These are phyloP conservation scores for Naganishia onofrii DNA, from an alignment of 768 basidiomycete species.

Conservation along the genomic window DNA sequence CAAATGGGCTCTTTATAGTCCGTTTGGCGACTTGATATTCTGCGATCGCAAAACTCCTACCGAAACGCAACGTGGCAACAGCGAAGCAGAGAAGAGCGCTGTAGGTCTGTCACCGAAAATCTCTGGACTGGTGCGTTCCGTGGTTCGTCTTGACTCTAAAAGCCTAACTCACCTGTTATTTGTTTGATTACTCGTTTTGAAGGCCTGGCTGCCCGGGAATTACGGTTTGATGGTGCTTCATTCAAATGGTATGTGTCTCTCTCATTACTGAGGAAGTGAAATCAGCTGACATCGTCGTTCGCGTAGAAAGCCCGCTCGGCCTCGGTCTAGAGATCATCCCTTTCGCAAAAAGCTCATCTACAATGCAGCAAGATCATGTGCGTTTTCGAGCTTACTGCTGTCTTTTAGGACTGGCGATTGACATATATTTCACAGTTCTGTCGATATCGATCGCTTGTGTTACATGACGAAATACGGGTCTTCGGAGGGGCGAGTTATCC, in stretches of 20 bases:
- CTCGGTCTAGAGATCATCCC: slow-evolving; percentile 57
- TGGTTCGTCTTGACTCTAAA: slow-evolving; percentile 60
- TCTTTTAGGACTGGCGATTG: not conserved
- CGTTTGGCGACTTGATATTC: slow-evolving; percentile 80
- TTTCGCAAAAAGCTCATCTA: slow-evolving; percentile 91
- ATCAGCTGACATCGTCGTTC: slow-evolving; percentile 16
- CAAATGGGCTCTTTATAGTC: slow-evolving; percentile 88
- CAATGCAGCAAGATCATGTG: slow-evolving; percentile 86
- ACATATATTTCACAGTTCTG: slow-evolving; percentile 64
- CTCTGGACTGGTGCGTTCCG: slow-evolving; percentile 38
- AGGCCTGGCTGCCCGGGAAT: slow-evolving; percentile 96
- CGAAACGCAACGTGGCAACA: not conserved
- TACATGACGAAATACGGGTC: slow-evolving; percentile 88
- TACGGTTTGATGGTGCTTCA: slow-evolving; percentile 77
- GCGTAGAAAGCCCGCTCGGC: slow-evolving; percentile 69
- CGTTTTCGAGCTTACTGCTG: slow-evolving; percentile 3
- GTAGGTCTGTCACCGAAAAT: not conserved
- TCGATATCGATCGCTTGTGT: slow-evolving; percentile 88
- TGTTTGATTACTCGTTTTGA: not conserved
- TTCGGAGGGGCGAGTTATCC: slow-evolving; percentile 92
- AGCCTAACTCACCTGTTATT: no score
- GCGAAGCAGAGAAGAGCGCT: not conserved
- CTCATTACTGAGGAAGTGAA: slow-evolving; percentile 52
- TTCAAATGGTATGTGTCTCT: slow-evolving; percentile 47
- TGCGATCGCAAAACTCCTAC: slow-evolving; percentile 64